These are phyloP conservation scores for Pythium apleroticum DNA, from an alignment of 352 stramenopile genomes.

Conservation along the genomic window DNA sequence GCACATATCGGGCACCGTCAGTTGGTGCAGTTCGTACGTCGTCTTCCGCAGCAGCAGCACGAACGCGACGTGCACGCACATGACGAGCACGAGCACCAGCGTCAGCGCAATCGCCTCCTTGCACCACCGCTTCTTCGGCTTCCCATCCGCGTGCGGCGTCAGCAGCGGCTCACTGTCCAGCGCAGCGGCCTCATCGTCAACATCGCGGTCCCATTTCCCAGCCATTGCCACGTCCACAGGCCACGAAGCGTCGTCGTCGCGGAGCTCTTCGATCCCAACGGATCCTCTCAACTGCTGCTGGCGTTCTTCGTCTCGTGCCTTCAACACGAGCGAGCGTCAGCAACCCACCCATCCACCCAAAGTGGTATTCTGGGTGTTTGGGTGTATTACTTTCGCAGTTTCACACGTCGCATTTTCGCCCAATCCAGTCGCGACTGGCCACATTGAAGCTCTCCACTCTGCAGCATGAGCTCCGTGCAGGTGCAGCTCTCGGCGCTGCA, in stretches of 20 bases:
- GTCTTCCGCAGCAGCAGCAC: slow-evolving; percentile 65
- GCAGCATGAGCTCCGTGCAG: slow-evolving; percentile 42
- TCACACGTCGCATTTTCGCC: slow-evolving; percentile 2
- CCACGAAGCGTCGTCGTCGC: neutral
- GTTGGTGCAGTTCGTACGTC: slow-evolving; percentile 45
- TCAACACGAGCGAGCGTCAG: neutral
- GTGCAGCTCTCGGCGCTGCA: slow-evolving; percentile 45
- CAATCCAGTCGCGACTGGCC: neutral
- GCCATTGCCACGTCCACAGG: neutral
- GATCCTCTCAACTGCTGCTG: neutral
- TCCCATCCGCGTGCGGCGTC: too few species aligned
- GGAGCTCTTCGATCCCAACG: neutral
- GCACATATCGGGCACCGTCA: slow-evolving; percentile 75
- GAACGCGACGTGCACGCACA: slow-evolving; percentile 64
- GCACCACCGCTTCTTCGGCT: slow-evolving; percentile 5
- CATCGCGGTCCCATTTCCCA: neutral
- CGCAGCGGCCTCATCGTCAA: neutral
- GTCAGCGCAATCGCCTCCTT: slow-evolving; percentile 10
- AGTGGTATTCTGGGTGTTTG: slow-evolving; percentile 3
- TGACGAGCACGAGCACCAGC: slow-evolving; percentile 31
- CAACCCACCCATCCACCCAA: slow-evolving; percentile 5
- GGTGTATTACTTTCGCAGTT: slow-evolving; percentile 2
- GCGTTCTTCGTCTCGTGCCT: neutral
- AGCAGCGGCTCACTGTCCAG: slow-evolving; percentile 17
- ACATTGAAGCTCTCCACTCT: neutral